These are phyloP conservation scores for Cyberlindnera saturnus DNA, from an alignment of 805 yeast genomes.

Conservation along the genomic window DNA sequence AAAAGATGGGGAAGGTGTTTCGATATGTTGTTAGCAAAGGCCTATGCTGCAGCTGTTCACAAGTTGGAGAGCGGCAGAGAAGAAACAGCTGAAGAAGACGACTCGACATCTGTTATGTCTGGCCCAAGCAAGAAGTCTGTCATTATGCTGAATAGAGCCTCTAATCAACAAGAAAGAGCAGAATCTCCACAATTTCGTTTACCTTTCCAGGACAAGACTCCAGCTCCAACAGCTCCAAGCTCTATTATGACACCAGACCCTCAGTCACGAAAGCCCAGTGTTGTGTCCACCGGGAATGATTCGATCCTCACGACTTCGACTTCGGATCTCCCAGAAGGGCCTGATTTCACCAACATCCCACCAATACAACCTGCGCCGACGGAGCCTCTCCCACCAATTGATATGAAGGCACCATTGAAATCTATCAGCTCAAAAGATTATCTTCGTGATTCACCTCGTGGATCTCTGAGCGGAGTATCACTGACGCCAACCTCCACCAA, in stretches of 20 bases:
- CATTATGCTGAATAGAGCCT: slow-evolving; percentile 14
- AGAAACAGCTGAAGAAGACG: slow-evolving; percentile 6
- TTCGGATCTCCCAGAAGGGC: slow-evolving; percentile 22
- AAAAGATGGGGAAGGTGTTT: slow-evolving; percentile 77
- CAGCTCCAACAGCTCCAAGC: slow-evolving; percentile 9
- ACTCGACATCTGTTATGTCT: slow-evolving; percentile 7
- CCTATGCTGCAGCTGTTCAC: slow-evolving; percentile 51
- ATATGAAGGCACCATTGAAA: slow-evolving; percentile 6
- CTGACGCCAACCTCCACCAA: neutral
- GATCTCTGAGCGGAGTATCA: slow-evolving; percentile 34
- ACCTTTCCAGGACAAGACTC: slow-evolving; percentile 54
- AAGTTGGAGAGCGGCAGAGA: slow-evolving; percentile 23
- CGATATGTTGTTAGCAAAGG: slow-evolving; percentile 53
- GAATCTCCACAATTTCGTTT: slow-evolving; percentile 39
- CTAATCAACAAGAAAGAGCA: slow-evolving; percentile 7
- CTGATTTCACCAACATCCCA: slow-evolving; percentile 36
- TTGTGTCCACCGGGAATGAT: slow-evolving; percentile 28
- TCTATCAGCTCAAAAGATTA: slow-evolving; percentile 13
- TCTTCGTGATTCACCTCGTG: slow-evolving; percentile 37
- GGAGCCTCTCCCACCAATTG: slow-evolving; percentile 38
- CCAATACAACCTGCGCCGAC: slow-evolving; percentile 52
- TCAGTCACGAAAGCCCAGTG: slow-evolving; percentile 33
- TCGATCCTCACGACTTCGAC: slow-evolving; percentile 24
- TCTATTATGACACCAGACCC: slow-evolving; percentile 4
- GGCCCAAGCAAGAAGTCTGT: slow-evolving; percentile 25